Evolutionary conservation across 495 filamentous ascomycete genomes (phyloP), one percentile per base, ranked within the genome.

Genomic region (Aspergillus panamensis): DNA sequence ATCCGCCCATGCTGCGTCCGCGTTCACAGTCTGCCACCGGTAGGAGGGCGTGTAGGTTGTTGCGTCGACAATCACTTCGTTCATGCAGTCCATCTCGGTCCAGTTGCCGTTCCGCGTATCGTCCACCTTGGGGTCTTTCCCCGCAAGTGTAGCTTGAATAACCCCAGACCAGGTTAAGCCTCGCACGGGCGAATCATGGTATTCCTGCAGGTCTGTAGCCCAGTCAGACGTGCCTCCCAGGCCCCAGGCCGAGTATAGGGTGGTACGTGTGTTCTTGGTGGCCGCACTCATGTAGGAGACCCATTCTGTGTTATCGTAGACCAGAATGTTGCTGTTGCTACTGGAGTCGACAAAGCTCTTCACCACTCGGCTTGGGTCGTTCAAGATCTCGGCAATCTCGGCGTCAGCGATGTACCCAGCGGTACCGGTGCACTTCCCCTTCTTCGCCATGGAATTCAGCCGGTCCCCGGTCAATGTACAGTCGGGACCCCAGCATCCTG

Each of bases 221-320:
- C 75, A 79, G 35, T 77, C 72, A 10, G 25, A 56, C 0, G 63
- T 72, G 8, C 75, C 75, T 5, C 21, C 64, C 20, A 78, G 64
- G 33, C 67, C 62, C 16, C 51, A 48, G 3, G 2, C 21, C 31
- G 54, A 29, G 50, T 74, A 79, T 3, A 54, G 29, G 0, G 25
- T 13, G 0, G 39, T n/a, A 2, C 65, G 65, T 1, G 1, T 19
- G 0, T 12, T 14, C 62, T 71, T 73, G 53, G 35, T 72, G 8
- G 42, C 32, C 17, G 60, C 21, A 45, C 56, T 54, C 76, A 78
- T 79, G 51, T 70, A 80, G 3, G 64, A 60, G 3, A 77, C 73
- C 72, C 71, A 77, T 8, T 76, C 55, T 7, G 62, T 69, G 13
- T 62, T 43, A 49, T 74, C 59, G 53, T 74, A 80, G 2, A 77